Evolutionary conservation across 768 basidiomycete species (phyloP).

Genomic region (Collybiopsis luxurians): DNA sequence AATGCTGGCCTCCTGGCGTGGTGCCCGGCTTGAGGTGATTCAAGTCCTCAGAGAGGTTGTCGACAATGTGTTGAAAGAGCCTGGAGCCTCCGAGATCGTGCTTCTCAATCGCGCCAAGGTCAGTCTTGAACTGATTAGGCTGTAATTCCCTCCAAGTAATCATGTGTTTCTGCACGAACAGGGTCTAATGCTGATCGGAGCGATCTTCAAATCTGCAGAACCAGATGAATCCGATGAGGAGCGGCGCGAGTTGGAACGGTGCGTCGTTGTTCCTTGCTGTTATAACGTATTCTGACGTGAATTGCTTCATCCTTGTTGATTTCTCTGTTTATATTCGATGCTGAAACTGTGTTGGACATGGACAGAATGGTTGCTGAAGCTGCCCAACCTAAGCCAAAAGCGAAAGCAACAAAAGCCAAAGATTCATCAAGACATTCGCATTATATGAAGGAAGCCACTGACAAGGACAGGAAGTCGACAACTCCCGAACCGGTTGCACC

Average conservation of each 20-base stretch:
- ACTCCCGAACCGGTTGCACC: constrained; percentile 7
- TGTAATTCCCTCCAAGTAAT: too few species aligned
- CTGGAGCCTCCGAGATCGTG: constrained; percentile 64
- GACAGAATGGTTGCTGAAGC: constrained; percentile 84
- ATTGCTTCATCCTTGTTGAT: too few species aligned
- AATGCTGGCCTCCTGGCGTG: constrained; percentile 96
- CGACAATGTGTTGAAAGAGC: constrained; percentile 84
- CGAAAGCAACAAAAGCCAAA: constrained; percentile 36
- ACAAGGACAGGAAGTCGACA: constrained; percentile 12
- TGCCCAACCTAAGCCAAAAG: constrained; percentile 69
- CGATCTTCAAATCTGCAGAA: constrained; percentile 79
- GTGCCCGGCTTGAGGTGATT: constrained; percentile 91
- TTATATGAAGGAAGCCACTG: constrained; percentile 16
- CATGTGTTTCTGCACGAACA: constrained; percentile 24
- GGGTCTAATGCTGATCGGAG: constrained; percentile 87
- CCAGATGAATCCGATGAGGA: constrained; percentile 95
- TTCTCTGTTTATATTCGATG: too few species aligned
- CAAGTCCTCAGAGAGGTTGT: constrained; percentile 84
- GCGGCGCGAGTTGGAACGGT: constrained; percentile 92
- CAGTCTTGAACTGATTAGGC: constrained; percentile 13
- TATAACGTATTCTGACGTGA: neutral
- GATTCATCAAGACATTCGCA: constrained; percentile 37
- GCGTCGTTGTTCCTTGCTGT: constrained; percentile 19
- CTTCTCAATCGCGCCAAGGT: constrained; percentile 87
- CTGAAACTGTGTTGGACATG: too few species aligned